Percentiles rank a stretch among this genome's conserved stretches.
phyloP scores from a whole-genome alignment of 2,329 filamentous ascomycete species.

The Raffaelea deltoideospora region DNA sequence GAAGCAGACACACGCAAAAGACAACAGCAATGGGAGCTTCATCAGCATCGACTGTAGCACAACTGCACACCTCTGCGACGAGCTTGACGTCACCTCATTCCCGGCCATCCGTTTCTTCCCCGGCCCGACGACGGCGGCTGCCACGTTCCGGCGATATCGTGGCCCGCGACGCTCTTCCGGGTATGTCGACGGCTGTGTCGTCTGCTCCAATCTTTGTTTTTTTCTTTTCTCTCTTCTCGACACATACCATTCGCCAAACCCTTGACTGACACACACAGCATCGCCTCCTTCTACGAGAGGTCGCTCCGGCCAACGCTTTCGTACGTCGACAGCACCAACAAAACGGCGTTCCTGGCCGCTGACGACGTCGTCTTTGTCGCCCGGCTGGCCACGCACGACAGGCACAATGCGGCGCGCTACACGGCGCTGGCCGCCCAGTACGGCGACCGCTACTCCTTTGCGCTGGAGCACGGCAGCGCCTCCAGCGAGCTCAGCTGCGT shows the following conservation, averaged over 20 bases:
- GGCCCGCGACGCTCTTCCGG: constrained; percentile 23
- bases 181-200: constrained; percentile 14
- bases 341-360: constrained; percentile 17
- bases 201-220: neutral
- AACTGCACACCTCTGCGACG: constrained; percentile 21
- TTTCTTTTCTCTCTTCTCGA: neutral
- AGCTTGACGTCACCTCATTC: constrained; percentile 26
- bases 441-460: constrained; percentile 27
- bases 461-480: constrained; percentile 12
- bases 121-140: too few relatives aligned
- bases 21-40: constrained; percentile 9
- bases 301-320: constrained; percentile 15
- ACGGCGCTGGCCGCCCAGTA: constrained; percentile 18
- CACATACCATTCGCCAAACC: too few relatives aligned
- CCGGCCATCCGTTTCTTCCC: constrained; percentile 30
- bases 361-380: constrained; percentile 28
- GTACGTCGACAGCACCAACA: constrained; percentile 13
- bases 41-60: constrained; percentile 25
- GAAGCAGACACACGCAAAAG: too few relatives aligned
- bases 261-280: constrained; percentile 9
- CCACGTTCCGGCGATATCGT: constrained; percentile 22
- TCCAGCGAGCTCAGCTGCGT: constrained; percentile 19
- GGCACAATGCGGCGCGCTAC: constrained; percentile 17
- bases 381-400: constrained; percentile 16
- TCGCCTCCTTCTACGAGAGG: constrained; percentile 15